Evolutionary conservation across 2,329 filamentous ascomycete genomes (phyloP).

Genomic region (Cordyceps fumosorosea): DNA sequence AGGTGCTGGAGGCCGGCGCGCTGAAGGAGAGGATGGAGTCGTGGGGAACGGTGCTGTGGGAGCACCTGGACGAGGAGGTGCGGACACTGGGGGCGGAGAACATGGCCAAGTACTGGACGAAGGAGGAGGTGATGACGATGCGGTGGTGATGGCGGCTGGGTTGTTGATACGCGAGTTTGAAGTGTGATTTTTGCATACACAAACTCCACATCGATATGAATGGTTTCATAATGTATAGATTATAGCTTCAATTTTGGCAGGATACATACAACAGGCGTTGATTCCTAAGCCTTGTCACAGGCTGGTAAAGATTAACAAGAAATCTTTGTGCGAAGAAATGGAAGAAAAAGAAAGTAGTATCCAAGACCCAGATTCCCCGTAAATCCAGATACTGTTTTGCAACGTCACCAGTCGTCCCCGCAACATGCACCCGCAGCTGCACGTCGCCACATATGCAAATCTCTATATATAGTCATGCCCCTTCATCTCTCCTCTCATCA

Average conservation of each 20-base stretch:
- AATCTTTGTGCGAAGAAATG: neutral
- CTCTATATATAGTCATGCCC: neutral
- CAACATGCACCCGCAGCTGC: too few relatives aligned
- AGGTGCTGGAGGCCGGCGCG: constrained; percentile 47
- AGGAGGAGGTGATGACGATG: constrained; percentile 66
- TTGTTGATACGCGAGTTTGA: too few relatives aligned
- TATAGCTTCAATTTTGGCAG: neutral
- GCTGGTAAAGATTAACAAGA: too few relatives aligned
- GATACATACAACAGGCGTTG: neutral
- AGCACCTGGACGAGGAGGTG: constrained; percentile 81
- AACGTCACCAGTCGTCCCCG: too few relatives aligned
- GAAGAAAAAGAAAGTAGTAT: neutral
- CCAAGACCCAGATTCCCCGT: neutral
- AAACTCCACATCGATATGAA: neutral
- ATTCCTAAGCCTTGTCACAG: neutral
- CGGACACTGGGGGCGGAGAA: constrained; percentile 72
- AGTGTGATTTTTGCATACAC: too few relatives aligned
- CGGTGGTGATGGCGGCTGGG: constrained; percentile 47
- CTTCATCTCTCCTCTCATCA: neutral
- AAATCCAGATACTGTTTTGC: too few relatives aligned
- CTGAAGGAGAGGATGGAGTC: constrained; percentile 67
- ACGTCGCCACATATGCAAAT: neutral
- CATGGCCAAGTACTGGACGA: constrained; percentile 76
- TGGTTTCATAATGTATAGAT: neutral
- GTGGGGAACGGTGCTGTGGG: constrained; percentile 75